These are phyloP conservation scores for Sphagnum magellanicum DNA, from an alignment of 228 moss, liverwort and hornwort genomes.

Conservation along the genomic window DNA sequence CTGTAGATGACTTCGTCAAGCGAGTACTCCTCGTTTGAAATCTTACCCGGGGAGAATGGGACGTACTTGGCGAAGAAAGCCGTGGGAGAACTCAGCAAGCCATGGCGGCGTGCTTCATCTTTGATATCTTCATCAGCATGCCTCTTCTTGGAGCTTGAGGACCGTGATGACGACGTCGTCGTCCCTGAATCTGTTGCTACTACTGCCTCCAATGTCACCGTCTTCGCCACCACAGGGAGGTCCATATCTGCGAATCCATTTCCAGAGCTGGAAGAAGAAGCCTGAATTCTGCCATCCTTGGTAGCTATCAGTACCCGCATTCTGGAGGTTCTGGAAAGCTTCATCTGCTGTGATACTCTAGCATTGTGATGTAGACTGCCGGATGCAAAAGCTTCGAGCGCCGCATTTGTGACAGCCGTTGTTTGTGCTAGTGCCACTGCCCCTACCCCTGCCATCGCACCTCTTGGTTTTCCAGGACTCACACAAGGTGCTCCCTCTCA, in stretches of 20 bases:
- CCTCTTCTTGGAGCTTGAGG: conserved; percentile 8
- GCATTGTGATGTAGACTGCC: too few relatives aligned
- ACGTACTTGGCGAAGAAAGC: conserved; percentile 95
- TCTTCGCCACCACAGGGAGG: neutral
- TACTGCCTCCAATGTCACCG: conserved; percentile 1
- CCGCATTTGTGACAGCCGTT: too few relatives aligned
- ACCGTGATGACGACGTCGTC: conserved; percentile 3
- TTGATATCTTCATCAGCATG: conserved; percentile 38
- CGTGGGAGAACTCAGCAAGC: conserved; percentile 43
- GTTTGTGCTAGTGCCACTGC: neutral
- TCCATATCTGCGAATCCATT: neutral
- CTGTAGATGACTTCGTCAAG: conserved; percentile 94
- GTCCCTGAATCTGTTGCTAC: conserved; percentile 31
- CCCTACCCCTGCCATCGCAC: neutral
- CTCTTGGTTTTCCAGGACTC: neutral
- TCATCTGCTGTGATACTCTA: too few relatives aligned
- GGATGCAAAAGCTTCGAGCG: too few relatives aligned
- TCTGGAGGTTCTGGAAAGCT: too few relatives aligned
- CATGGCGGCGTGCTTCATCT: conserved; percentile 57
- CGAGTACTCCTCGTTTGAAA: conserved; percentile 70
- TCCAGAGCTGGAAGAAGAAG: too few relatives aligned
- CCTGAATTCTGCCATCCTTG: too few relatives aligned
- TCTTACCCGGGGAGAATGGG: conserved; percentile 65
- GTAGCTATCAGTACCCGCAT: too few relatives aligned
- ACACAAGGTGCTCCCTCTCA: neutral